Conservation (phyloP, 225 moss, liverwort and hornwort genomes). For the Ulota crispa region DNA sequence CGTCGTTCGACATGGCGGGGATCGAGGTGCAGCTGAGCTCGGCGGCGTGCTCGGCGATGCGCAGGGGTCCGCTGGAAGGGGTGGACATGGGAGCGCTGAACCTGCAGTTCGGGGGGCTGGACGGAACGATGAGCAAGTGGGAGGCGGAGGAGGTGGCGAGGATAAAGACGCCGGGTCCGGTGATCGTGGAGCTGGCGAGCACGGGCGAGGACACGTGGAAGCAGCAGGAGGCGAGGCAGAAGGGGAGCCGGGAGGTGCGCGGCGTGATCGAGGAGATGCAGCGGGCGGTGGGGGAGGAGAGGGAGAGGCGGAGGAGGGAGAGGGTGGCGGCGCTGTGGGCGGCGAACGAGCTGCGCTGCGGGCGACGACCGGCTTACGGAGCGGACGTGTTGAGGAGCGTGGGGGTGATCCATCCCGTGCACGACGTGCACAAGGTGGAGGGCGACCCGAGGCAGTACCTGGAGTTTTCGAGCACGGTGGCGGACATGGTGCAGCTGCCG, state of each 20-base stretch:
- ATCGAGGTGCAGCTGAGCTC: conserved; percentile 83
- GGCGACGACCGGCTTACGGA: conserved; percentile 61
- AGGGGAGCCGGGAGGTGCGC: conserved; percentile 41
- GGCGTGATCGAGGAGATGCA: conserved; percentile 80
- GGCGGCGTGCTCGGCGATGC: conserved; percentile 56
- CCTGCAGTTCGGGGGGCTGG: conserved; percentile 48
- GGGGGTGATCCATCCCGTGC: conserved; percentile 63
- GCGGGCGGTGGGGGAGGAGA: conserved; percentile 46
- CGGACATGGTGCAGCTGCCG: conserved; percentile 80
- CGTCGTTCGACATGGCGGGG: conserved; percentile 93
- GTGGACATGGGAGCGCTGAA: conserved; percentile 58
- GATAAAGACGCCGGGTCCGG: conserved; percentile 51
- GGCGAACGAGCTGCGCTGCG: conserved; percentile 76
- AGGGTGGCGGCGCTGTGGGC: conserved; percentile 50
- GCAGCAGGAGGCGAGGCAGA: conserved; percentile 28
- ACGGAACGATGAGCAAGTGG: conserved; percentile 71
- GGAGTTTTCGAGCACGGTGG: conserved; percentile 77
- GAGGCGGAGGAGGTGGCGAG: conserved; percentile 72
- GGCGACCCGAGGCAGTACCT: conserved; percentile 44
- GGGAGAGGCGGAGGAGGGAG: conserved; percentile 64
- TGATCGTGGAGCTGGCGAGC: conserved; percentile 90
- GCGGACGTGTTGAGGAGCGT: conserved; percentile 64
- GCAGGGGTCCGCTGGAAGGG: conserved; percentile 42
- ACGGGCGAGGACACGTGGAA: conserved; percentile 89
- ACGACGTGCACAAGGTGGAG: conserved; percentile 75